These are phyloP conservation scores for Penicillium brasilianum DNA, from an alignment of 2,329 filamentous ascomycete genomes.

Conservation along the genomic window DNA sequence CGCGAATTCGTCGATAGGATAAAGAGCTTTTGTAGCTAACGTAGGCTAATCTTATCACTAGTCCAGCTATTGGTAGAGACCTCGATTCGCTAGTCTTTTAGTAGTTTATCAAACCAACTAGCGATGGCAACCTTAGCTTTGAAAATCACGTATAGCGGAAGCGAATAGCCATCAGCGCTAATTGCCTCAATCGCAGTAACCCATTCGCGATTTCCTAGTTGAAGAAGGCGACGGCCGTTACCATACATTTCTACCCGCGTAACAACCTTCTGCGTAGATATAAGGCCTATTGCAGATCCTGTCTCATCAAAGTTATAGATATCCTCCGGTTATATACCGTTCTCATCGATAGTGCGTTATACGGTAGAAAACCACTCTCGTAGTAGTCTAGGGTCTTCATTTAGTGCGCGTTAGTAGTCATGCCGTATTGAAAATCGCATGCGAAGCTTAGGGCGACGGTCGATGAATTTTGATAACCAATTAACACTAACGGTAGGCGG, in stretches of 20 bases:
- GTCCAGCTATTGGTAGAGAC: conserved; percentile 14
- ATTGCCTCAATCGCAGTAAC: conserved; percentile 1
- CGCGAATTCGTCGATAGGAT: conserved; percentile 4
- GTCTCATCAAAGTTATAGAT: conserved; percentile 24
- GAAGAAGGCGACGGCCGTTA: not conserved
- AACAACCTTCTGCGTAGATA: conserved; percentile 14
- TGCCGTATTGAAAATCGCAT: not conserved
- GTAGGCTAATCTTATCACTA: conserved; percentile 14
- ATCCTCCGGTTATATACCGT: conserved; percentile 5
- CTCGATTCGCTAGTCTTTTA: conserved; percentile 9
- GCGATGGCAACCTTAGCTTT: not conserved
- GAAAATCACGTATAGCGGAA: conserved; percentile 12
- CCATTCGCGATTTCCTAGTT: not conserved
- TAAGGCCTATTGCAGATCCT: conserved; percentile 11
- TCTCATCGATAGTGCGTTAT: not conserved
- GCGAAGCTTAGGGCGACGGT: not conserved
- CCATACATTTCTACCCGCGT: conserved; percentile 9
- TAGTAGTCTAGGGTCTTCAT: not conserved
- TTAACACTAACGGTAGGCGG: not conserved
- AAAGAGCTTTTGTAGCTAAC: conserved; percentile 13
- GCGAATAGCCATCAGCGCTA: conserved; percentile 4
- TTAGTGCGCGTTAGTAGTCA: not conserved
- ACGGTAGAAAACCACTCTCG: conserved; percentile 4
- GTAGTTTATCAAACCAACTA: conserved; percentile 9
- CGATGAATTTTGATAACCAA: not conserved